phyloP scores from a whole-genome alignment of 371 early-diverging fungal species.

The Lichtheimia corymbifera region DNA sequence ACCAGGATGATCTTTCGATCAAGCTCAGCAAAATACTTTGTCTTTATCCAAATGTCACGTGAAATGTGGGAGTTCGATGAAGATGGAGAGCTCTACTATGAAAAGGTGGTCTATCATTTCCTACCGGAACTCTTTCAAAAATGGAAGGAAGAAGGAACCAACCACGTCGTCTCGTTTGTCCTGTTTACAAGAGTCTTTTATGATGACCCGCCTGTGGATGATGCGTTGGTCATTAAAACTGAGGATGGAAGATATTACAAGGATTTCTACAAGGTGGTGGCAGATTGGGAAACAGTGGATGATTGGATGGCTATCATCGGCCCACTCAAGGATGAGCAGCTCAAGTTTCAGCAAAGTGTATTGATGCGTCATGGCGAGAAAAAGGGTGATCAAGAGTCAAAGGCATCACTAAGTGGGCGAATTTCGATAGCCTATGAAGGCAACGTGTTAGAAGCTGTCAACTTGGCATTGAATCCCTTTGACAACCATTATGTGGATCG shows the following conservation, averaged over 20 bases:
- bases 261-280: conserved; percentile 94
- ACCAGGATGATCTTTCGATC: conserved; percentile 93
- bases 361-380: conserved; percentile 48
- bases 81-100: conserved; percentile 92
- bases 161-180: conserved; percentile 95
- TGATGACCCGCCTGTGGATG: conserved; percentile 55
- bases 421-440: conserved; percentile 84
- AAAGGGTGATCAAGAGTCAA: conserved; percentile 33
- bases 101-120: conserved; percentile 88
- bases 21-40: conserved; percentile 89
- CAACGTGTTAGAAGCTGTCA: conserved; percentile 93
- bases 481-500: conserved; percentile 93
- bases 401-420: conserved; percentile 61
- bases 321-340: conserved; percentile 79
- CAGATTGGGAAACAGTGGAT: conserved; percentile 87
- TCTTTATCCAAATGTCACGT: conserved; percentile 93
- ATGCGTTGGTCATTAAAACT: conserved; percentile 45
- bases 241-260: conserved; percentile 70
- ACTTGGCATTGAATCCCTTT: conserved; percentile 92
- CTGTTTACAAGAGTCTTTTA: conserved; percentile 90
- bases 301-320: conserved; percentile 86
- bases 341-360: conserved; percentile 79
- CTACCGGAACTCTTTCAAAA: conserved; percentile 85
- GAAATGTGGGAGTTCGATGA: conserved; percentile 98
- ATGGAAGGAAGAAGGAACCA: conserved; percentile 86